Evolutionary conservation across 139 green algal species (phyloP).

Genomic region (Spirogloea muscicola): DNA sequence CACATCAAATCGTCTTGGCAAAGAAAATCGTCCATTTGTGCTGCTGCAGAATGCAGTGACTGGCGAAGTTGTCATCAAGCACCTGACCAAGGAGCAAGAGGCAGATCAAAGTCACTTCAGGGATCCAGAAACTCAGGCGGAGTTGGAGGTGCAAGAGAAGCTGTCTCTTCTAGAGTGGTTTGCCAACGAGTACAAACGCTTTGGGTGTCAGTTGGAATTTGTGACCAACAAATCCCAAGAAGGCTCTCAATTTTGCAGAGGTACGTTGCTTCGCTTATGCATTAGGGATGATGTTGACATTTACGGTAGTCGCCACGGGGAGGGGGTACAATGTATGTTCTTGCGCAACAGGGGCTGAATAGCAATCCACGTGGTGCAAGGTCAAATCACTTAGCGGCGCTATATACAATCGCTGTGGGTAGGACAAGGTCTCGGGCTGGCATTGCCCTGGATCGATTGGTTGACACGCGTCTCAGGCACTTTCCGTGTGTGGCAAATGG

Average conservation of each 20-base stretch:
- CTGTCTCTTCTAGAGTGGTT: conserved; percentile 94
- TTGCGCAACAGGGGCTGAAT: no score
- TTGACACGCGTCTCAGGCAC: background rate
- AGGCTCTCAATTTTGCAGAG: conserved; percentile 94
- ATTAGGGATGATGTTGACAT: conserved; percentile 64
- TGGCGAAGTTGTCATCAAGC: conserved; percentile 37
- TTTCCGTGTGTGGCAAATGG: background rate
- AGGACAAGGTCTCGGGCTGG: background rate
- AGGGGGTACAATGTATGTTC: no score
- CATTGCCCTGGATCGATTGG: background rate
- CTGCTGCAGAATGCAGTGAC: conserved; percentile 40
- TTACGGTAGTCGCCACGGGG: no score
- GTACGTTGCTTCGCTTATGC: no score
- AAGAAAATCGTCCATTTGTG: no score
- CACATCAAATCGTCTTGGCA: no score
- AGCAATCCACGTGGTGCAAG: no score
- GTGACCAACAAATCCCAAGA: conserved; percentile 91
- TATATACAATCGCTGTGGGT: no score
- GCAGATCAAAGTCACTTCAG: conserved; percentile 70
- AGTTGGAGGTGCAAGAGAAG: conserved; percentile 91
- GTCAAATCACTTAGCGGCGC: no score
- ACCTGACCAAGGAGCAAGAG: conserved; percentile 82
- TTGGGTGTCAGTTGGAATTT: conserved; percentile 95
- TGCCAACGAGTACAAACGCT: conserved; percentile 97
- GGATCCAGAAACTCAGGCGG: conserved; percentile 74